Base-by-base conservation (phyloP, 2,329 filamentous ascomycete genomes). In the Ophiostoma sp. region DNA sequence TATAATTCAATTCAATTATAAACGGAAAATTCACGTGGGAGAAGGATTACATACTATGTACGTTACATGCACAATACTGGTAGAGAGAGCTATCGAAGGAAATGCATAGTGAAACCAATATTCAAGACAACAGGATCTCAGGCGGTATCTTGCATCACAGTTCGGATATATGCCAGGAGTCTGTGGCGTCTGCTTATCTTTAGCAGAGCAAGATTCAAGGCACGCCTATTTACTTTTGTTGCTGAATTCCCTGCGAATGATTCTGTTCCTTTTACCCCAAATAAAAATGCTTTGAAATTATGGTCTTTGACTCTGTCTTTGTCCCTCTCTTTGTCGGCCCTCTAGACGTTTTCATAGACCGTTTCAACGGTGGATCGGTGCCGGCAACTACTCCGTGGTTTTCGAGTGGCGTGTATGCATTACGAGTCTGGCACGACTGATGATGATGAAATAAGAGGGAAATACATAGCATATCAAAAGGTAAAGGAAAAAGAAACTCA, bases 91-190 rank as follows among this genome's bases (percentile, higher is more conserved):
- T 13, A 41, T 41, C 39, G 8, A 39, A 5, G 7, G 44, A 48
- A 54, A 54, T n/a, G 15, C 48, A 13, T n/a, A 57, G 11, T 27
- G 23, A 57, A 27, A 57, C n/a, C 4, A 57, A 27, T 13, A 27
- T 13, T 23, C 27, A 57, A 57, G 17, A 57, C 10, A 31, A 57
- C 52, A 27, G 52, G 52, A 11, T 13, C 17, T 57, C 10, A 57
- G 52, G 52, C 52, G 52, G 52, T 57, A 57, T 57, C n/a, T 31
- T 57, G 23, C 52, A 31, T 27, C 52, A 57, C 52, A 57, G 52
- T 15, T 4, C 11, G 52, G 52, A 57, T 57, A 57, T 23, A 27
- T 27, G 23, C n/a, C n/a, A n/a, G 52, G 52, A 4, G 39, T 41
- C 39, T 41, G n/a, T 13, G 23, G n/a, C 23, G 52, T 57, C n/a